Evolutionary conservation across 768 basidiomycete genomes (phyloP), one percentile per base, ranked within the genome.

Genomic region (Favolaschia claudopus): DNA sequence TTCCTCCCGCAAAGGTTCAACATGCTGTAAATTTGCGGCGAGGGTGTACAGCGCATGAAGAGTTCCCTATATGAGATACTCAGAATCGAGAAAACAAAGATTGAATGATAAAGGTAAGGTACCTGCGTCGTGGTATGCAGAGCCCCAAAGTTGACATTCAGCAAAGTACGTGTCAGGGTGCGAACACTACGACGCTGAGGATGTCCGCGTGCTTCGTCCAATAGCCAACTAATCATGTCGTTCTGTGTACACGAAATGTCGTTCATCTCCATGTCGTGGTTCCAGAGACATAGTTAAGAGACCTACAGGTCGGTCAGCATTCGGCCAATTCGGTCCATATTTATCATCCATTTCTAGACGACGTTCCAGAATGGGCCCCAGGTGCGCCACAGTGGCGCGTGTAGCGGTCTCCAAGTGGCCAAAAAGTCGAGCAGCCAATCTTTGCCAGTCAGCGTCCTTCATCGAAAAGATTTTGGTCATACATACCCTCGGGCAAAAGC

Each of bases 221-320:
- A 65, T 38, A 77, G 52, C 76, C 77, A 79, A 36, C 68, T 68
- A 4, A 79, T 65, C 45, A 77, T 47, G 43, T 79, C 76, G 37
- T 71, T 72, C 77, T 77, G 40, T n/a, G n/a, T n/a, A n/a, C n/a
- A n/a, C n/a, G n/a, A n/a, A n/a, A n/a, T n/a, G 13, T n/a, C 28
- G 8, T 22, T 42, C 49, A 29, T 49, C 13, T 36, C 24, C 32
- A 51, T 59, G 66, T 58, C 55, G 46, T 37, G 37, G 51, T 40
- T 46, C 63, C 55, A 39, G 9, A 28, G 14, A 17, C 2, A 39
- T 5, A 7, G 7, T 5, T 12, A 29, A 9, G 5, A 47, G 25
- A 51, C 62, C 12, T 29, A 58, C 57, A 22, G 57, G 56, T 10
- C 56, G 56, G 4, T 63, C 57, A 1, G 2, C 20, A 25, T 59